Conservation (phyloP, 345 rosid species). For the Gossypium rotundifolium region DNA sequence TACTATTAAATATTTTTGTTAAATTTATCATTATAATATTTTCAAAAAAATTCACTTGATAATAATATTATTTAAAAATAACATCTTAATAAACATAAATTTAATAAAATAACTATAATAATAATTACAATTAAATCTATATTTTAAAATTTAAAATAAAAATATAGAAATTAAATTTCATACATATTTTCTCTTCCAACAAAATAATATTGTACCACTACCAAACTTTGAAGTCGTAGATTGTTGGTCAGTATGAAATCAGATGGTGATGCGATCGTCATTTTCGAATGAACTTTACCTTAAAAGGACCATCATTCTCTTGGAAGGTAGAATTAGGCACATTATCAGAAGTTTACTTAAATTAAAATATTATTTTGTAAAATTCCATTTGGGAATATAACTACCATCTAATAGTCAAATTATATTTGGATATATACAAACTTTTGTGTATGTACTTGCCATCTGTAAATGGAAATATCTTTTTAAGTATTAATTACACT, state of each 20-base stretch:
- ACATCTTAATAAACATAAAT: no score
- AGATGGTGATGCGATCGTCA: not conserved
- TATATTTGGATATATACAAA: no score
- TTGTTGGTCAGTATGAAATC: not conserved
- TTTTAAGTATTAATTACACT: not conserved
- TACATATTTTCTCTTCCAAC: not conserved
- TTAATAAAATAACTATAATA: no score
- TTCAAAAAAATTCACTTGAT: fast-evolving
- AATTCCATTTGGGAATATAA: not conserved
- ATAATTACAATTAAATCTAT: no score
- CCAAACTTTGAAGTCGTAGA: not conserved
- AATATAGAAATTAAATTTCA: no score
- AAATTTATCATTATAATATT: no score
- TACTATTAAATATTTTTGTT: no score
- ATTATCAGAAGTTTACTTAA: not conserved
- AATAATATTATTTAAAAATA: no score
- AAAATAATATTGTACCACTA: not conserved
- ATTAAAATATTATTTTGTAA: not conserved
- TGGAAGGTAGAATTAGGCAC: not conserved
- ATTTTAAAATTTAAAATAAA: no score
- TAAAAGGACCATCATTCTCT: not conserved
- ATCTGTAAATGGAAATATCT: not conserved
- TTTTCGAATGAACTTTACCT: not conserved
- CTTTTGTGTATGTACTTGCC: not conserved
- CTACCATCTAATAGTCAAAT: not conserved